Evolutionary conservation across 192 early-diverging fungal genomes (phyloP), one percentile per base, ranked within the genome.

Genomic region (Entomortierella parvispora): DNA sequence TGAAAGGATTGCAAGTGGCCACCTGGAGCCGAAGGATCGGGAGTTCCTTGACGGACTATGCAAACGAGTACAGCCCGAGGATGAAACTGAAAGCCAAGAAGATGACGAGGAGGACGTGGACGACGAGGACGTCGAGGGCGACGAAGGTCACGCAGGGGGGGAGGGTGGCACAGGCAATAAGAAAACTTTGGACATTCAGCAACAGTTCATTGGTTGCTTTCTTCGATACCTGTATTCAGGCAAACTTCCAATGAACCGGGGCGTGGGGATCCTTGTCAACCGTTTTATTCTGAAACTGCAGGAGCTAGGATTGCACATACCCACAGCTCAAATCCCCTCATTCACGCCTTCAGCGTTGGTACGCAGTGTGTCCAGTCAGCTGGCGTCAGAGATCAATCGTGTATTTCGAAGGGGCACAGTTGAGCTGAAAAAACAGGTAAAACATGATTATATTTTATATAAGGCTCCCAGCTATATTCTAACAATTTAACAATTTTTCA

Each of bases 81-180:
- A n/a, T n/a, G n/a, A n/a, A n/a, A n/a, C n/a, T n/a, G n/a, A n/a
- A n/a, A n/a, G n/a, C n/a, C n/a, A 57, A 14, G 62, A 63, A n/a
- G 62, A 68, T 22, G 65, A 68, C 17, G 55, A 68, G 23, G 65
- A 67, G 17, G 53, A 53, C 25, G 28, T 58, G 20, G 56, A 58
- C 5, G 55, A 68, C n/a, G n/a, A n/a, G n/a, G n/a, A n/a, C n/a
- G n/a, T n/a, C n/a, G n/a, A n/a, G n/a, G n/a, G n/a, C n/a, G n/a
- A n/a, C n/a, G n/a, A n/a, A n/a, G n/a, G n/a, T n/a, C n/a, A n/a
- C n/a, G n/a, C n/a, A n/a, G n/a, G n/a, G n/a, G n/a, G n/a, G n/a
- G n/a, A n/a, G n/a, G n/a, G n/a, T n/a, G n/a, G n/a, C n/a, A n/a
- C n/a, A n/a, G n/a, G n/a, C n/a, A n/a, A n/a, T 34, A 34, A 57